Conservation (phyloP, 1,284 basidiomycete genomes). For the Pisolithus thermaeus region DNA sequence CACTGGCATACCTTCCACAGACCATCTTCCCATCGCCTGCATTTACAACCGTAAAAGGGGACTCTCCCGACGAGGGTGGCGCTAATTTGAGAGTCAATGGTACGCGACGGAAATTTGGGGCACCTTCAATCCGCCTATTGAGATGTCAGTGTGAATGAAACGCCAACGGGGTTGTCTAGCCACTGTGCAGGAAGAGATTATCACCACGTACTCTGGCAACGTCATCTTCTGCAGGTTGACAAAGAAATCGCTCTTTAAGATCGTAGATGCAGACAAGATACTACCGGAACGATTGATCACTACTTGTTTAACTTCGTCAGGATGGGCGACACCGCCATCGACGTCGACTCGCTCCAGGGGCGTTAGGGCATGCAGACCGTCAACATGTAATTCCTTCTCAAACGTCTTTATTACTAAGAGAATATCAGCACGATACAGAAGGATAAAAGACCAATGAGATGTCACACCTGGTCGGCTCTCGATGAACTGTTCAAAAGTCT, state of each 20-base stretch:
- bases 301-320: constrained; percentile 82
- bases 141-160: constrained; percentile 4
- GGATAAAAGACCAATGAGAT: neutral
- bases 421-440: neutral
- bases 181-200: neutral
- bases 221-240: constrained; percentile 93
- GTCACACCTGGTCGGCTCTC: constrained; percentile 70
- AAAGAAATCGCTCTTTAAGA: constrained; percentile 98
- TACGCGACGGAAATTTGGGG: constrained; percentile 85
- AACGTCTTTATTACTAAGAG: constrained; percentile 87
- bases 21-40: constrained; percentile 58
- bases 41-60: constrained; percentile 32
- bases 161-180: neutral
- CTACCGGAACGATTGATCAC: constrained; percentile 83
- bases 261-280: constrained; percentile 88
- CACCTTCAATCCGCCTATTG: constrained; percentile 81
- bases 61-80: constrained; percentile 29
- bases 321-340: constrained; percentile 73
- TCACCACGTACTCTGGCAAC: constrained; percentile 70
- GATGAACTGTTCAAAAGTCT: constrained; percentile 78
- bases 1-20: constrained; percentile 66
- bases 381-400: constrained; percentile 83
- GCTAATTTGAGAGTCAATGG: constrained; percentile 55
- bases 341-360: constrained; percentile 78
- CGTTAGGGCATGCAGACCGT: constrained; percentile 76